Conservation (phyloP, 2,329 filamentous ascomycete species). For the Botrytis sinoallii region DNA sequence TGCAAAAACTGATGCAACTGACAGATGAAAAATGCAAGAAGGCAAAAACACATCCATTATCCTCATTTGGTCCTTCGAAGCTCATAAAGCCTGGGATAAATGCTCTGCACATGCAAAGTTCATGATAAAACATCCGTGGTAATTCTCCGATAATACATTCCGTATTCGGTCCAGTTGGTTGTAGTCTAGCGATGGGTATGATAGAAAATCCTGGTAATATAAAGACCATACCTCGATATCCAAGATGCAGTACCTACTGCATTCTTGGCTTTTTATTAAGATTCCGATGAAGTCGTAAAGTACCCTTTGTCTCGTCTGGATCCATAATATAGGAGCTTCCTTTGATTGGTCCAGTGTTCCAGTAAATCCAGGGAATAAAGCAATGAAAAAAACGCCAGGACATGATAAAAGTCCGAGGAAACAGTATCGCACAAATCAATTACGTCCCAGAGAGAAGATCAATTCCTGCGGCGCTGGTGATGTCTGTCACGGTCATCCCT, state of each 20-base stretch:
- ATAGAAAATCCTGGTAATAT: conserved; percentile 24
- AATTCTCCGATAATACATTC: conserved; percentile 21
- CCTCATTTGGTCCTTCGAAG: conserved; percentile 26
- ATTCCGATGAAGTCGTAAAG: conserved; percentile 26
- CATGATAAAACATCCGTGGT: conserved; percentile 27
- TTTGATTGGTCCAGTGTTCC: conserved; percentile 26
- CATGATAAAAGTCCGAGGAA: conserved; percentile 27
- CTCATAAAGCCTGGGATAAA: conserved; percentile 33
- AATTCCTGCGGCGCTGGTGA: conserved; percentile 29
- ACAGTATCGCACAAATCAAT: conserved; percentile 26
- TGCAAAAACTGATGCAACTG: conserved; percentile 38
- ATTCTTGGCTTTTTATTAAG: conserved; percentile 26
- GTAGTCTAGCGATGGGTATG: conserved; percentile 23
- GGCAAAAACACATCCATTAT: conserved; percentile 26
- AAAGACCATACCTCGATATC: conserved; percentile 26
- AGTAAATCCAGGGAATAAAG: conserved; percentile 28
- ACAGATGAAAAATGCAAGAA: conserved; percentile 28
- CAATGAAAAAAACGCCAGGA: conserved; percentile 33
- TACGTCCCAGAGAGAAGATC: conserved; percentile 25
- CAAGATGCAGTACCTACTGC: conserved; percentile 26
- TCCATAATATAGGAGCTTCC: conserved; percentile 28
- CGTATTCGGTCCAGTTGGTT: conserved; percentile 25
- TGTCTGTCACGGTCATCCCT: conserved; percentile 33
- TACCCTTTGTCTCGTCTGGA: conserved; percentile 28
- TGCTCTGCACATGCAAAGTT: conserved; percentile 26